Conservation (phyloP, 345 rosid species). For the Populus davidiana region DNA sequence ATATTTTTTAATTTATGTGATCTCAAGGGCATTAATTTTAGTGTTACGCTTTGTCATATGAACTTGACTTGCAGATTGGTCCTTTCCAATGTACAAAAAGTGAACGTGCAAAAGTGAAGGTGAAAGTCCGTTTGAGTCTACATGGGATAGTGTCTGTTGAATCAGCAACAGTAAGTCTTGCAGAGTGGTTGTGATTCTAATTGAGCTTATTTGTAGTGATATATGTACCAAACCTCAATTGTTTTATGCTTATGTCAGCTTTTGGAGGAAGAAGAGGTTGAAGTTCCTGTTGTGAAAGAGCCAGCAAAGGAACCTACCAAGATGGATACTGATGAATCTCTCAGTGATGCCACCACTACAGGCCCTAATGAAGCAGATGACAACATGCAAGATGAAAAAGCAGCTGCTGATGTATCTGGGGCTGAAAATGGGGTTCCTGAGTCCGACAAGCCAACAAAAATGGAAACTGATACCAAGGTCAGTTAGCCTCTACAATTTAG, state of each 20-base stretch:
- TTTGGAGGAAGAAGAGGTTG: conserved; percentile 89
- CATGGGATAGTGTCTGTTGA: conserved; percentile 85
- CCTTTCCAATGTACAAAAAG: conserved; percentile 75
- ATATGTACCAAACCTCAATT: background rate
- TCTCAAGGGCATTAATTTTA: background rate
- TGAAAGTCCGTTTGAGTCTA: conserved; percentile 75
- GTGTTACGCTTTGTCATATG: background rate
- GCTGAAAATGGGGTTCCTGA: conserved; percentile 73
- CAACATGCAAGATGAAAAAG: conserved; percentile 79
- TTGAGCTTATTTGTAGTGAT: background rate
- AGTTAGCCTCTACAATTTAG: conserved; percentile 9
- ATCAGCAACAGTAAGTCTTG: conserved; percentile 69
- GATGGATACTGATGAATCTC: conserved; percentile 77
- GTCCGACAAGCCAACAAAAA: conserved; percentile 63
- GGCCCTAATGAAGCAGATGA: conserved; percentile 61
- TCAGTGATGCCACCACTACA: conserved; percentile 38
- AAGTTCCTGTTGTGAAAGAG: conserved; percentile 71
- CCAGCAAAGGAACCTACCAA: conserved; percentile 46
- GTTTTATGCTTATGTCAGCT: conserved; percentile 46
- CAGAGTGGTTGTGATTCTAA: background rate
- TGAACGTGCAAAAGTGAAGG: conserved; percentile 82
- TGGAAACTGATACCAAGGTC: conserved; percentile 85
- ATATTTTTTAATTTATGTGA: background rate
- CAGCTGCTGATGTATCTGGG: conserved; percentile 47
- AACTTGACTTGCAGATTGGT: conserved; percentile 59